phyloP scores from a whole-genome alignment of 2,329 filamentous ascomycete species.

The Monosporascus ibericus region DNA sequence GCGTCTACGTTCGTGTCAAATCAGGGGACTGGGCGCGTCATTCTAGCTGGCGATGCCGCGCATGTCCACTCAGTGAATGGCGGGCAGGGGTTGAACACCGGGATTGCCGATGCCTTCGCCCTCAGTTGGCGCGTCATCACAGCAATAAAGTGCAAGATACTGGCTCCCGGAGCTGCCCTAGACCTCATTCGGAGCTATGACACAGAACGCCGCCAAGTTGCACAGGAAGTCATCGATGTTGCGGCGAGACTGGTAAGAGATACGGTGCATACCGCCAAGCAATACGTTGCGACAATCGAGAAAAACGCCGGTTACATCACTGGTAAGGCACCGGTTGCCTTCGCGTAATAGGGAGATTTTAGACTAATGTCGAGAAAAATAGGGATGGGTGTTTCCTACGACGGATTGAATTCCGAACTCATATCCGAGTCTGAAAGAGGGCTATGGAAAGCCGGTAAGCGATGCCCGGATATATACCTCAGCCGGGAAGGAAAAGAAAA shows the following conservation, averaged over 20 bases:
- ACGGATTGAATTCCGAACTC: slow-evolving; percentile 27
- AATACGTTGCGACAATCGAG: slow-evolving; percentile 41
- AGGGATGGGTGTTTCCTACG: slow-evolving; percentile 38
- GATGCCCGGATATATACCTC: slow-evolving; percentile 32
- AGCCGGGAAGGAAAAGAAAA: slow-evolving; percentile 6
- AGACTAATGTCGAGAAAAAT: background rate
- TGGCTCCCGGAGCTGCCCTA: slow-evolving; percentile 13
- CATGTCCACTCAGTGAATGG: slow-evolving; percentile 52
- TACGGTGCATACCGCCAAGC: slow-evolving; percentile 35
- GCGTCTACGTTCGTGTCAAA: slow-evolving; percentile 33
- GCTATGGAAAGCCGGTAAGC: slow-evolving; percentile 32
- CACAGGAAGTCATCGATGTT: slow-evolving; percentile 39
- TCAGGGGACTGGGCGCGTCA: slow-evolving; percentile 36
- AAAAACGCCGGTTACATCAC: slow-evolving; percentile 43
- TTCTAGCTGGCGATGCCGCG: slow-evolving; percentile 51
- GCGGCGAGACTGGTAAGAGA: slow-evolving; percentile 40
- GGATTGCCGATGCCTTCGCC: slow-evolving; percentile 49
- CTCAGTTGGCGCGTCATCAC: slow-evolving; percentile 45
- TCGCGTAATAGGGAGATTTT: background rate
- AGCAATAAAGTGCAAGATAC: slow-evolving; percentile 17
- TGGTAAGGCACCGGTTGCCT: slow-evolving; percentile 20
- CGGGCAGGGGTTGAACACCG: slow-evolving; percentile 54
- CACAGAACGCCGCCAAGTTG: slow-evolving; percentile 35
- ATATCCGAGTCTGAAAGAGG: slow-evolving; percentile 26
- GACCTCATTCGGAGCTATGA: slow-evolving; percentile 37